A percentile compares a stretch with the other conserved stretches of the same genome.
phyloP scores from a whole-genome alignment of 2,329 filamentous ascomycete genomes.

The Microsporum audouinii region DNA sequence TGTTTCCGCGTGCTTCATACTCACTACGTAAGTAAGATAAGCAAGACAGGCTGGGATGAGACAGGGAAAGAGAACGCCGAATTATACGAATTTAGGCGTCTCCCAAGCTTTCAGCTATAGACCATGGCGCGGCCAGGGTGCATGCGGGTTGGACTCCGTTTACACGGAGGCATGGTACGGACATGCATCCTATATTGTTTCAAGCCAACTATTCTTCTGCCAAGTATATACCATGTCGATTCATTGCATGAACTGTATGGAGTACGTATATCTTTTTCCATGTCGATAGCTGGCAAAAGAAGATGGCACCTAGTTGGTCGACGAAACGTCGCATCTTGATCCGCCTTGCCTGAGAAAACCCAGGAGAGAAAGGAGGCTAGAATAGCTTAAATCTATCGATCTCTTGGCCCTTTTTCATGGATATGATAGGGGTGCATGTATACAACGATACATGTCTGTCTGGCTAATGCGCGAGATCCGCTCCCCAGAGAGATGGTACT shows the following conservation, averaged over 20 bases:
- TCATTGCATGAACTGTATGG: not conserved
- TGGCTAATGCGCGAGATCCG: not conserved
- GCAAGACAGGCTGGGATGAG: not conserved
- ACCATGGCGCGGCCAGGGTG: not conserved
- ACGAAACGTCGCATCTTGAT: not conserved
- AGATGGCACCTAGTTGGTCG: not conserved
- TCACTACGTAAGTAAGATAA: not conserved
- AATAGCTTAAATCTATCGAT: not conserved
- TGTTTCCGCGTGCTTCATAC: not conserved
- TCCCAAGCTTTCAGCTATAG: not conserved
- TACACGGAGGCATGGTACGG: not conserved
- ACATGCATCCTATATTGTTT: not conserved
- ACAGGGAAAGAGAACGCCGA: not conserved
- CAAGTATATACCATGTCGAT: not conserved
- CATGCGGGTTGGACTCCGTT: not conserved
- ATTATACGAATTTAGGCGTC: not conserved
- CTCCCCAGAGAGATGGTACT: not conserved
- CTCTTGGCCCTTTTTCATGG: not conserved
- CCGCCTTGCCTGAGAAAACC: not conserved
- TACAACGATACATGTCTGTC: not conserved
- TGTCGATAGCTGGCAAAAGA: not conserved
- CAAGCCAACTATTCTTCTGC: not conserved
- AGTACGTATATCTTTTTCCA: not conserved
- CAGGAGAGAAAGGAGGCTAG: not conserved
- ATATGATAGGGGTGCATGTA: not conserved